Conservation (phyloP, 1,139 yeast genomes). For the Yamadazyma atmosphaerica region DNA sequence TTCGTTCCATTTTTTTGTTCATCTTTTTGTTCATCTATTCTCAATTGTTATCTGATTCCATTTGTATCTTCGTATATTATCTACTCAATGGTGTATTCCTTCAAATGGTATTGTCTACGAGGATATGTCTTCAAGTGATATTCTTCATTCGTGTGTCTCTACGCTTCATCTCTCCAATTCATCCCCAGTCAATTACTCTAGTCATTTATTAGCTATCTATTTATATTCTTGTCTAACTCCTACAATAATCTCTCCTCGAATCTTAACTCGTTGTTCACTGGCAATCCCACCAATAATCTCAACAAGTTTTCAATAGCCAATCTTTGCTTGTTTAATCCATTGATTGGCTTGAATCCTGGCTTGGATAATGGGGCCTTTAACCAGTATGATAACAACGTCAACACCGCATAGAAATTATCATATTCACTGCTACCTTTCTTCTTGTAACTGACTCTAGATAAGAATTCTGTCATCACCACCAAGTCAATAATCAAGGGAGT, state of each 20-base stretch:
- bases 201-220: slow-evolving; percentile 3
- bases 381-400: slow-evolving; percentile 92
- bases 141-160: no score
- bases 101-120: no score
- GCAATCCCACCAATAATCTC: slow-evolving; percentile 87
- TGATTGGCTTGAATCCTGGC: slow-evolving; percentile 87
- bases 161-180: no score
- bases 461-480: slow-evolving; percentile 86
- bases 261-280: slow-evolving; percentile 87
- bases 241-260: slow-evolving; percentile 78
- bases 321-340: slow-evolving; percentile 94
- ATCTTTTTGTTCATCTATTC: no score
- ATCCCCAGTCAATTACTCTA: no score
- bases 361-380: slow-evolving; percentile 93
- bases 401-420: slow-evolving; percentile 77
- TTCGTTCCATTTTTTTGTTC: no score
- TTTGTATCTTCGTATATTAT: no score
- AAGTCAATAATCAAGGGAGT: slow-evolving; percentile 92
- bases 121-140: no score
- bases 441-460: slow-evolving; percentile 81
- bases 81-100: no score
- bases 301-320: slow-evolving; percentile 87
- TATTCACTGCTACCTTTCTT: slow-evolving; percentile 46
- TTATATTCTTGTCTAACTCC: slow-evolving; percentile 6
- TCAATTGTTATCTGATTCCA: no score